Evolutionary conservation across 352 stramenopile species (phyloP).

Genomic region (Pilasporangium apinafurcum): DNA sequence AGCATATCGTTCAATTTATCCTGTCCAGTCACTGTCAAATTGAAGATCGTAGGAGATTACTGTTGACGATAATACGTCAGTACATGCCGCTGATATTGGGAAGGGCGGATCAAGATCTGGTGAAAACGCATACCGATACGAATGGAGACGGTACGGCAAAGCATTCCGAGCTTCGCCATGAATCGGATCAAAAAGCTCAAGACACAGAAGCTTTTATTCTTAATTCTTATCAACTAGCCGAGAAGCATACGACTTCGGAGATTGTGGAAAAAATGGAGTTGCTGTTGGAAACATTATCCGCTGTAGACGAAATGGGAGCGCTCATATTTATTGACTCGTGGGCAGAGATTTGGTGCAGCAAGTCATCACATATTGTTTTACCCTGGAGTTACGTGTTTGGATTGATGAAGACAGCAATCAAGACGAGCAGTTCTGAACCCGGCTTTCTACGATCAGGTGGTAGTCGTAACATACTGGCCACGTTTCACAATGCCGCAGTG

Average conservation of each 20-base stretch:
- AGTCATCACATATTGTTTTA: conserved; percentile 6
- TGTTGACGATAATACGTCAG: conserved; percentile 24
- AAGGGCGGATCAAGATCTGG: conserved; percentile 12
- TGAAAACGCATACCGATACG: conserved; percentile 12
- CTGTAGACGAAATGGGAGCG: conserved; percentile 1
- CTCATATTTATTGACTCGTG: conserved; percentile 39
- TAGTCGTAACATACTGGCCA: too few species aligned
- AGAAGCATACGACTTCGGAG: conserved; percentile 13
- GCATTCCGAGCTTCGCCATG: neutral
- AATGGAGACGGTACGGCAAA: neutral
- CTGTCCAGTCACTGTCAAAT: conserved; percentile 24
- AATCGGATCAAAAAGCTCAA: neutral
- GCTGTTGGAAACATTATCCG: conserved; percentile 9
- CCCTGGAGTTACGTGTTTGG: conserved; percentile 46
- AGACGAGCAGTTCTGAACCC: too few species aligned
- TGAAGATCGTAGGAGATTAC: conserved; percentile 14
- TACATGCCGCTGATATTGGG: conserved; percentile 56
- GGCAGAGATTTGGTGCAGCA: conserved; percentile 32
- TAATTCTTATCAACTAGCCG: conserved; percentile 5
- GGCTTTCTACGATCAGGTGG: too few species aligned
- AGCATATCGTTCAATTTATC: conserved; percentile 53
- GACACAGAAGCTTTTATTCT: neutral
- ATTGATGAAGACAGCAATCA: too few species aligned
- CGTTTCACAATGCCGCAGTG: too few species aligned
- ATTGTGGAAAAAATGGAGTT: conserved; percentile 12